Evolutionary conservation across 495 filamentous ascomycete species (phyloP), one percentile per base, ranked within the genome.

Genomic region (Thermochaetoides thermophila): DNA sequence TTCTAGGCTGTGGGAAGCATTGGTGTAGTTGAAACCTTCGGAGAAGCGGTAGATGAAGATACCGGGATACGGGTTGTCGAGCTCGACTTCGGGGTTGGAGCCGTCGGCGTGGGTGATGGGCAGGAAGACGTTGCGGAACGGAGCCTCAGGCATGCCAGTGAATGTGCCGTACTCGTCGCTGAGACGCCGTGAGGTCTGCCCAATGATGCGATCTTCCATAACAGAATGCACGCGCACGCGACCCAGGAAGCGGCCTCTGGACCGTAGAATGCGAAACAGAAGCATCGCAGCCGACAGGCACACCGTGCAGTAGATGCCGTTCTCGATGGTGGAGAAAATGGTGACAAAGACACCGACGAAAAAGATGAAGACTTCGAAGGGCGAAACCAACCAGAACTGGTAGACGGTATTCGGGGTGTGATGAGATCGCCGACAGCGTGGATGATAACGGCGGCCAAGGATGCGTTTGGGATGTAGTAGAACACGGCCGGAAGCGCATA

Each of bases 11-110:
- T 89, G 81, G 50, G 80, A 80, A 19, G 84, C 84, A 45, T 93
- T 97, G 38, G 86, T 83, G 46, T 95, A 97, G 61, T 89, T 86
- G 66, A 91, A 94, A 22, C 86, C 85, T 61, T 97, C 89, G 3
- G 84, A 77, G 60, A 97, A 96, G 25, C 89, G 74, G 60, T 94
- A 97, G 52, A 97, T 94, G 63, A 96, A 96, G 45, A 97, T 74
- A 37, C 89, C 89, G 0, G 89, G 86, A 48, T 85, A 85, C 5
- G 89, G 89, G 40, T 69, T 74, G 37, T 78, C 61, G 7, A 92
- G 61, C 3, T 82, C 69, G 35, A 97, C 63, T 13, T 79, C 66
- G 2, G 91, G 89, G 52, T 97, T 97, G 10, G 81, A 85, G 29
- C 89, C 89, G 50, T 96, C 89, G 13, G 65, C 60, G 49, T 86